These are phyloP conservation scores for Daldinia bambusicola DNA, from an alignment of 495 filamentous ascomycete genomes.

Conservation along the genomic window DNA sequence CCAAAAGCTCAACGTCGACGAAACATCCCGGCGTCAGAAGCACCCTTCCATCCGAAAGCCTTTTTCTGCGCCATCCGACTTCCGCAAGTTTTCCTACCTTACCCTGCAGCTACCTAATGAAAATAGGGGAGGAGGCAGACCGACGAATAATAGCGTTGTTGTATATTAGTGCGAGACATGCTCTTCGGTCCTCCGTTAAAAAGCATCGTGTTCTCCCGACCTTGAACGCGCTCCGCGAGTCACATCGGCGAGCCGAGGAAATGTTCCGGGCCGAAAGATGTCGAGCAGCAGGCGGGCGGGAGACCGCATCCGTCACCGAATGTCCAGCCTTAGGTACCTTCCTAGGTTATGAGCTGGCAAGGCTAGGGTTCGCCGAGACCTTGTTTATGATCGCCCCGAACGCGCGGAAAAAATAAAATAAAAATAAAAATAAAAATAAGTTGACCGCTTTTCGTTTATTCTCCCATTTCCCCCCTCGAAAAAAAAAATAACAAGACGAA, in stretches of 20 bases:
- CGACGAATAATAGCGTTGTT: neutral
- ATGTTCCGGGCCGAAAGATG: constrained; percentile 7
- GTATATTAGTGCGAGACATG: neutral
- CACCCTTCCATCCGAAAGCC: constrained; percentile 4
- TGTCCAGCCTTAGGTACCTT: neutral
- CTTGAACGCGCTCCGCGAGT: neutral
- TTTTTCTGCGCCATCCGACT: constrained; percentile 2
- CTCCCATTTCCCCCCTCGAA: neutral
- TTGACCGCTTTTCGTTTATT: neutral
- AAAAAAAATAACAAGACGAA: too few species aligned
- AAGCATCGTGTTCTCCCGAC: neutral
- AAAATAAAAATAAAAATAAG: constrained; percentile 1
- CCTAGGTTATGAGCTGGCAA: neutral
- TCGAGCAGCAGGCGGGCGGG: neutral
- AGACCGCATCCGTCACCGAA: constrained; percentile 14
- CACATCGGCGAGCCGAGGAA: neutral
- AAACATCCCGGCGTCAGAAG: neutral
- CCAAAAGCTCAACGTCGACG: neutral
- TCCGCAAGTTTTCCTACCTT: constrained; percentile 2
- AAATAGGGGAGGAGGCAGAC: neutral
- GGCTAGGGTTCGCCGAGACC: neutral
- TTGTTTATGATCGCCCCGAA: neutral
- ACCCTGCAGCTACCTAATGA: constrained; percentile 5
- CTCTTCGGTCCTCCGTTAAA: neutral
- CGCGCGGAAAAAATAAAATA: constrained; percentile 2